Evolutionary conservation across 2,329 filamentous ascomycete genomes (phyloP).

Genomic region (Dothistroma pini): DNA sequence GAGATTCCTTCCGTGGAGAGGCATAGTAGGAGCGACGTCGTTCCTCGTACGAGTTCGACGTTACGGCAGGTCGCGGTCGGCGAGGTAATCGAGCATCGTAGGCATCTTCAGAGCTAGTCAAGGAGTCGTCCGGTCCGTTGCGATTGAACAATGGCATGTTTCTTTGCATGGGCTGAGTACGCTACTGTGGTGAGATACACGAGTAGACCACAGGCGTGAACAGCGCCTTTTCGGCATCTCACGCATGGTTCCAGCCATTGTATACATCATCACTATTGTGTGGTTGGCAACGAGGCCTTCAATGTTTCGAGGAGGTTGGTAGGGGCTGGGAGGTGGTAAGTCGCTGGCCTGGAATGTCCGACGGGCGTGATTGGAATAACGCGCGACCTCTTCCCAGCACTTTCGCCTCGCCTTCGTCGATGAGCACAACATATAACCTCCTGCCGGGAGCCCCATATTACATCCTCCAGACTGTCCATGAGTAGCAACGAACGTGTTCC

Average conservation of each 20-base stretch:
- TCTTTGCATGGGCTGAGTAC: neutral
- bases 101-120: neutral
- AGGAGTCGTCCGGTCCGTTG: neutral
- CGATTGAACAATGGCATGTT: neutral
- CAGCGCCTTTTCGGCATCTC: neutral
- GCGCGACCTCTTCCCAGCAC: no score
- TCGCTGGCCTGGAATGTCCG: no score
- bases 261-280: neutral
- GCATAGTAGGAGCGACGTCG: neutral
- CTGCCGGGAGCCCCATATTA: no score
- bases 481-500: no score
- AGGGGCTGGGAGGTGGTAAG: neutral
- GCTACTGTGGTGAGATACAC: neutral
- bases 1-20: neutral
- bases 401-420: no score
- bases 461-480: no score
- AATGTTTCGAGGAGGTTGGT: neutral
- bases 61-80: neutral
- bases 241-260: neutral
- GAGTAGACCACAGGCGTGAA: neutral
- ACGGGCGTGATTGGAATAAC: no score
- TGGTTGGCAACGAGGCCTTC: neutral
- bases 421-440: no score
- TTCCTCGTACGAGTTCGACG: neutral
- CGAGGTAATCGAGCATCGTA: neutral